A percentile compares a stretch with the other conserved stretches of the same genome.
These are phyloP conservation scores for Vitis hybrid DNA, from an alignment of 177 flowering plant genomes.

Conservation along the genomic window DNA sequence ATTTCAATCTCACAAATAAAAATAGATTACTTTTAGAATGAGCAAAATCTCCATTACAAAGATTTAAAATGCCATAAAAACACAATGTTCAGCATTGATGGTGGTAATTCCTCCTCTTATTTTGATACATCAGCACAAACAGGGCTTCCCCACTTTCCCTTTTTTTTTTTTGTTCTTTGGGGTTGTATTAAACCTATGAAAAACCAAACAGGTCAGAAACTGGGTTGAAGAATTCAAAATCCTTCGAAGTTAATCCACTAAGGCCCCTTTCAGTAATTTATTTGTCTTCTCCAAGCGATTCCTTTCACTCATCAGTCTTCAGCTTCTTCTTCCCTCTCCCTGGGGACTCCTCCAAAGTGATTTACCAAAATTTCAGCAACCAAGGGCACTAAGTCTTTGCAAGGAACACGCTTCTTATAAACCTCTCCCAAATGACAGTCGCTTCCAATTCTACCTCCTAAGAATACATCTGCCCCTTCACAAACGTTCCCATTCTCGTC, in stretches of 20 bases:
- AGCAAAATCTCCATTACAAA: no score
- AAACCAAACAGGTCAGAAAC: not conserved
- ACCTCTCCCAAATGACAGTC: constrained; percentile 84
- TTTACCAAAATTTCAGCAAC: constrained; percentile 77
- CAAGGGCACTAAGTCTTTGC: constrained; percentile 73
- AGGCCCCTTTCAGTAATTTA: no score
- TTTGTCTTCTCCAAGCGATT: no score
- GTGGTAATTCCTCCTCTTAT: no score
- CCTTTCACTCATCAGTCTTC: constrained; percentile 30
- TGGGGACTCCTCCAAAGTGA: constrained; percentile 76
- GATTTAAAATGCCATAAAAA: no score
- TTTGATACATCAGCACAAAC: no score
- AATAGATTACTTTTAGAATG: no score
- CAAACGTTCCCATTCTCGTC: constrained; percentile 63
- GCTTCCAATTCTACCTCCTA: constrained; percentile 90
- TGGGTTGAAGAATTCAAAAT: no score
- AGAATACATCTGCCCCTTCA: constrained; percentile 82
- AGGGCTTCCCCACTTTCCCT: not conserved
- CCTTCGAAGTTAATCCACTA: no score
- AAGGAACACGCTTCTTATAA: constrained; percentile 83
- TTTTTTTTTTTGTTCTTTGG: no score
- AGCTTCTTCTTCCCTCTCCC: constrained; percentile 78
- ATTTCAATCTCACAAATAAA: no score
- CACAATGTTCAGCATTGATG: no score
- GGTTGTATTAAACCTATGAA: not conserved